These are phyloP conservation scores for Coemansia sp. DNA, from an alignment of 192 early-diverging fungal genomes.

Conservation along the genomic window DNA sequence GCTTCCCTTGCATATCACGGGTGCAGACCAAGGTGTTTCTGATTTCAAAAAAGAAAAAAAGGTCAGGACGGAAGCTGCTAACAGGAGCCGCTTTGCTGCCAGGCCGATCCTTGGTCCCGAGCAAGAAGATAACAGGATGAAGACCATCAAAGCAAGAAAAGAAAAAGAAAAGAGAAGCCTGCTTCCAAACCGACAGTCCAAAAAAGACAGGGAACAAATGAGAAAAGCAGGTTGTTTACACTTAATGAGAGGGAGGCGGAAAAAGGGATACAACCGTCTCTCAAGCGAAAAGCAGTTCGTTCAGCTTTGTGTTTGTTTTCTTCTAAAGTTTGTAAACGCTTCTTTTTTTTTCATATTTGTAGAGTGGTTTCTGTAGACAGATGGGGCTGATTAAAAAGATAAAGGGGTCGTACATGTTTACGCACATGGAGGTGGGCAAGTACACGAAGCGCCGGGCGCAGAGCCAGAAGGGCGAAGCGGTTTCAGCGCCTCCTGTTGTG, in stretches of 20 bases:
- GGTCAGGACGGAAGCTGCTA: background rate
- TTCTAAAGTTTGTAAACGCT: background rate
- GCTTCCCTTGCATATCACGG: conserved; percentile 3
- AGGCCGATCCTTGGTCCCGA: background rate
- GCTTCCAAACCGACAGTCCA: no score
- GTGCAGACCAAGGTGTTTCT: background rate
- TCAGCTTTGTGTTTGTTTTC: background rate
- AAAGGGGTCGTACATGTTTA: conserved; percentile 55
- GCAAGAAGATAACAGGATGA: background rate
- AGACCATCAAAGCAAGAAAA: background rate
- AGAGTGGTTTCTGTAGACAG: background rate
- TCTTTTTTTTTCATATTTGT: background rate
- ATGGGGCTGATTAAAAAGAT: conserved; percentile 55
- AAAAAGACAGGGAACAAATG: background rate
- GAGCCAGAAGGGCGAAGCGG: background rate
- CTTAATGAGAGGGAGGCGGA: background rate
- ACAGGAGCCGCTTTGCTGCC: no score
- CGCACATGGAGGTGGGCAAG: conserved; percentile 57
- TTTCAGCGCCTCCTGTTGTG: background rate
- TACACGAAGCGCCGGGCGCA: conserved; percentile 53
- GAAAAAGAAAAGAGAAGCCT: background rate
- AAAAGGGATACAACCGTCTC: background rate
- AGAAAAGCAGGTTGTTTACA: background rate
- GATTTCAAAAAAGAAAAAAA: background rate
- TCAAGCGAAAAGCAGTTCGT: no score